Conservation (phyloP, 2,329 filamentous ascomycete genomes). For the Pleurostoma richardsiae region DNA sequence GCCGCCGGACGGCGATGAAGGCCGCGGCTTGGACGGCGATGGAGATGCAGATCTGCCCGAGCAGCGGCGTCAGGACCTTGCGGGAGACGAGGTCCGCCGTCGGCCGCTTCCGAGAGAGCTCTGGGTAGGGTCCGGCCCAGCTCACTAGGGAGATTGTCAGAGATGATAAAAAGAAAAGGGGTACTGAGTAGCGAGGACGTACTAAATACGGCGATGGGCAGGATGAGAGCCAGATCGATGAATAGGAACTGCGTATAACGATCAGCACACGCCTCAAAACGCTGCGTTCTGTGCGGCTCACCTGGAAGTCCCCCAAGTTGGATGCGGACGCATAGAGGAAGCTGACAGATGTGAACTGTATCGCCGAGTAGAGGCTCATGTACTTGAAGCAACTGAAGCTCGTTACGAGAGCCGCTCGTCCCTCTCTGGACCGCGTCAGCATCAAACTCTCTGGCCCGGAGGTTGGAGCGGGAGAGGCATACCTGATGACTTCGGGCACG, state of each 20-base stretch:
- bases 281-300: slow-evolving; percentile 17
- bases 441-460: slow-evolving; percentile 6
- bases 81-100: slow-evolving; percentile 88
- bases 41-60: slow-evolving; percentile 83
- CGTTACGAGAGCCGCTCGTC: slow-evolving; percentile 90
- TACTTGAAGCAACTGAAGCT: slow-evolving; percentile 99
- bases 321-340: slow-evolving; percentile 92
- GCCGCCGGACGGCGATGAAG: slow-evolving; percentile 69
- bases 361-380: slow-evolving; percentile 98
- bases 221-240: slow-evolving; percentile 86
- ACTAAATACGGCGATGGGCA: slow-evolving; percentile 95
- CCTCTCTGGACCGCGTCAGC: slow-evolving; percentile 55
- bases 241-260: slow-evolving; percentile 64
- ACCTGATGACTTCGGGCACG: slow-evolving; percentile 82
- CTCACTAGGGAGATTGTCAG: slow-evolving; percentile 56
- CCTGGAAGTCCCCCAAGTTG: slow-evolving; percentile 93
- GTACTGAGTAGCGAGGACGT: slow-evolving; percentile 23
- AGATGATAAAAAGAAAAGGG: not conserved
- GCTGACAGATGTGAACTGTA: slow-evolving; percentile 95
- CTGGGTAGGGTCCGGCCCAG: slow-evolving; percentile 81
- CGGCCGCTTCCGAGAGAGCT: slow-evolving; percentile 76
- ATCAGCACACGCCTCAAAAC: too few relatives aligned
- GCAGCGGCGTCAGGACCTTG: slow-evolving; percentile 83
- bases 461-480: slow-evolving; percentile 1
- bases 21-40: slow-evolving; percentile 70